These are phyloP conservation scores for Dothideomycetes sp. DNA, from an alignment of 2,329 filamentous ascomycete species.

Conservation along the genomic window DNA sequence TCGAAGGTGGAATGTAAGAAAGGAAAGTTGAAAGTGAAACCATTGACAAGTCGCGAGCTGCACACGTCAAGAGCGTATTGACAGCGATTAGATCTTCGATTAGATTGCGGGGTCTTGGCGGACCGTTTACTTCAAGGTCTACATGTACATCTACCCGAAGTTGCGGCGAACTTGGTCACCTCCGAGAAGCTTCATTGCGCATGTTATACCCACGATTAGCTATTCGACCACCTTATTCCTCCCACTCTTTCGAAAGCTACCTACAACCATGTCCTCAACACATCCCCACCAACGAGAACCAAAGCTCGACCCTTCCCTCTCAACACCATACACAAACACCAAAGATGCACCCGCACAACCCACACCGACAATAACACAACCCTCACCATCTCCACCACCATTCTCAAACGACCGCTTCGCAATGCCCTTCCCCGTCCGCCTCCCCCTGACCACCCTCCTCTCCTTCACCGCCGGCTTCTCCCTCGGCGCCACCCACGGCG, in stretches of 20 bases:
- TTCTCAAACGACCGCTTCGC: slow-evolving; percentile 18
- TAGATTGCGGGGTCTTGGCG: neutral
- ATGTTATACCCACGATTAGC: too few relatives aligned
- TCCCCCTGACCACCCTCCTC: slow-evolving; percentile 17
- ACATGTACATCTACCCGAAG: too few relatives aligned
- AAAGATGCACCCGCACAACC: neutral
- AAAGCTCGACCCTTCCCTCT: neutral
- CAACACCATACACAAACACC: neutral
- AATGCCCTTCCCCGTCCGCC: slow-evolving; percentile 19
- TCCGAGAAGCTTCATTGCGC: slow-evolving; percentile 2
- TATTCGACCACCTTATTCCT: too few relatives aligned
- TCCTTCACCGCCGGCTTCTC: slow-evolving; percentile 17
- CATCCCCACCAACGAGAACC: neutral
- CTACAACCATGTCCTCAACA: slow-evolving; percentile 2
- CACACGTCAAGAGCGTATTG: too few relatives aligned
- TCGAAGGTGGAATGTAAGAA: too few relatives aligned
- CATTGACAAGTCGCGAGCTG: too few relatives aligned
- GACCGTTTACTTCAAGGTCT: too few relatives aligned
- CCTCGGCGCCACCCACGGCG: slow-evolving; percentile 22
- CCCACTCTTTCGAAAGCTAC: too few relatives aligned
- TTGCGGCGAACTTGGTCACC: slow-evolving; percentile 3
- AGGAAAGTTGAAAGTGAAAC: too few relatives aligned
- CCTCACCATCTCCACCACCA: slow-evolving; percentile 1
- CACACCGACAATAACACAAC: neutral
- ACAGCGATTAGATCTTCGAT: too few relatives aligned